phyloP scores from a whole-genome alignment of 192 early-diverging fungal genomes.

The Geranomyces michiganensis region DNA sequence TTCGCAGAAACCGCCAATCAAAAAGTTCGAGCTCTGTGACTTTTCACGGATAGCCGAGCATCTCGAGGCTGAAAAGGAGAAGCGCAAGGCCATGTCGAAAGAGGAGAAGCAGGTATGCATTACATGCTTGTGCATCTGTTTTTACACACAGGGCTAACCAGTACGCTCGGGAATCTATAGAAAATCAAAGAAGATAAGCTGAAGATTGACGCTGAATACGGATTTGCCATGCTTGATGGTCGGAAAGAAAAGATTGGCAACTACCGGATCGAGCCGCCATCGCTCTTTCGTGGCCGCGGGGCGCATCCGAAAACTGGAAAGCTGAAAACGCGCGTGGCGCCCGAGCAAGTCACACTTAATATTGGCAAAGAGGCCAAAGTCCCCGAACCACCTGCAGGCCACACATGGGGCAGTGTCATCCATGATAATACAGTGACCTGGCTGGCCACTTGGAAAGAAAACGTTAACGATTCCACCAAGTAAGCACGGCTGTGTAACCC shows the following conservation, averaged over 20 bases:
- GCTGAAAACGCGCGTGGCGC: slow-evolving; percentile 85
- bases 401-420: slow-evolving; percentile 83
- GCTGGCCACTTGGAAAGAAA: slow-evolving; percentile 99
- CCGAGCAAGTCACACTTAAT: slow-evolving; percentile 95
- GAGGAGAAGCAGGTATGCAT: slow-evolving; percentile 75
- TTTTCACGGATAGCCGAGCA: slow-evolving; percentile 84
- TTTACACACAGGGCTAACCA: too few relatives aligned
- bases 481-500: too few relatives aligned
- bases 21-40: slow-evolving; percentile 81
- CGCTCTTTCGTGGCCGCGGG: slow-evolving; percentile 95
- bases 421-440: slow-evolving; percentile 94
- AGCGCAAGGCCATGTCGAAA: slow-evolving; percentile 83
- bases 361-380: slow-evolving; percentile 75
- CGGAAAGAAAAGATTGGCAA: slow-evolving; percentile 97
- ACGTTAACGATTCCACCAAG: slow-evolving; percentile 90
- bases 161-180: background rate
- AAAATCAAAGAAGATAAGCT: slow-evolving; percentile 68
- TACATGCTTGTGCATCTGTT: background rate
- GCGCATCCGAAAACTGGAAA: slow-evolving; percentile 93
- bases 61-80: slow-evolving; percentile 74
- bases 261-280: slow-evolving; percentile 95
- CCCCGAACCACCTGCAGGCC: slow-evolving; percentile 84
- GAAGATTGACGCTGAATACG: slow-evolving; percentile 75
- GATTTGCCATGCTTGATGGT: slow-evolving; percentile 77
- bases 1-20: slow-evolving; percentile 66